Percentiles rank a stretch among this genome's conserved stretches.
These are phyloP conservation scores for Ambrosia artemisiifolia DNA, from an alignment of 129 eudicot genomes.

Conservation along the genomic window DNA sequence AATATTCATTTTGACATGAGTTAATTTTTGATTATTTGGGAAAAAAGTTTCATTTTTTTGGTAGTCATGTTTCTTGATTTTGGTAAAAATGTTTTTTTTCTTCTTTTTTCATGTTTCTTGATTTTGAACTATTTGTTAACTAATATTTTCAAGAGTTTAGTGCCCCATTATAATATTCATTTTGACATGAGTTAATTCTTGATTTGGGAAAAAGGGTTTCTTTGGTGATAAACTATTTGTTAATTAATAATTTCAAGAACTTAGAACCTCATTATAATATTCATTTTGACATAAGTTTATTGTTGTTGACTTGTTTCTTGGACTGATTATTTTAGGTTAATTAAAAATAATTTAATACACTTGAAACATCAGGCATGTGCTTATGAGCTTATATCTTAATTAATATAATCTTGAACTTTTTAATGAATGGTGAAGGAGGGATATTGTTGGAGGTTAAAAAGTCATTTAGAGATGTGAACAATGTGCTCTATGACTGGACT, in stretches of 20 bases:
- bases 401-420: constrained; percentile 1
- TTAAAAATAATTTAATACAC: neutral
- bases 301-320: no score
- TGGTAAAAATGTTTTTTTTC: neutral
- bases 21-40: no score
- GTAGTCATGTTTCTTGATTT: neutral
- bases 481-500: constrained; percentile 98
- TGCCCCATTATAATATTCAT: neutral
- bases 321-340: constrained; percentile 2
- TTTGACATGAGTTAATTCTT: constrained; percentile 16
- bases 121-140: constrained; percentile 23
- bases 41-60: no score
- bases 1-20: constrained; percentile 13
- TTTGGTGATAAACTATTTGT: constrained; percentile 20
- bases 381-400: constrained; percentile 9
- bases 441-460: constrained; percentile 88
- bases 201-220: neutral
- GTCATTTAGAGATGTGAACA: constrained; percentile 92
- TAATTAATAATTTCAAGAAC: constrained; percentile 10
- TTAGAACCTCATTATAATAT: constrained; percentile 4
- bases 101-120: constrained; percentile 13
- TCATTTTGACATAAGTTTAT: constrained; percentile 15
- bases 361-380: constrained; percentile 10
- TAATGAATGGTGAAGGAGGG: constrained; percentile 43
- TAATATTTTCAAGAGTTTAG: constrained; percentile 11